Base-by-base conservation (phyloP, 2,329 filamentous ascomycete species). In the Colletotrichum somersetense region DNA sequence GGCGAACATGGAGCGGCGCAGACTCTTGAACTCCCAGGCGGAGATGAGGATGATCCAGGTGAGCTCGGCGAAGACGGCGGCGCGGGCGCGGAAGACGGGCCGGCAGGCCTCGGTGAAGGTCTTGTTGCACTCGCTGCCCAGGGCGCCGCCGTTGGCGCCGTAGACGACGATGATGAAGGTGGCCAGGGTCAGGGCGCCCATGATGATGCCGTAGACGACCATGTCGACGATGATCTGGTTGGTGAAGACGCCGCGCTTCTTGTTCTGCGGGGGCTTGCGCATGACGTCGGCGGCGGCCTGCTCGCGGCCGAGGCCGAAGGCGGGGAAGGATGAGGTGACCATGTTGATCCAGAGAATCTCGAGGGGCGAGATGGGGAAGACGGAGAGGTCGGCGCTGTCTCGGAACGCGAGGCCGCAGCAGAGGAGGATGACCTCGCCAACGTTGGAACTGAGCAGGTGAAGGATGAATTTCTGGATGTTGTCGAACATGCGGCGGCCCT, bases 291-390 rank as follows among this genome's bases (percentile, higher is more conserved):
- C 87, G 0, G 91, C 89, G 0, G 93, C 93, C 56, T 87, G 84
- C 81, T 97, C 94, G 75, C 94, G 92, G 26, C 94, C 94, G 1
- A 97, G 89, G 55, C 94, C 95, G 84, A 97, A 96, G 71, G 95
- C 95, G 1, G 94, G 94, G 80, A 96, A 90, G 1, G 92, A 93
- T 52, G 93, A 96, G 0, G 95, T 97, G 67, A 96, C 89, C 92
- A 97, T 96, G 81, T 97, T 97, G 80, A 97, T 94, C 94, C 94
- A 97, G 71, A 97, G 88, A 74, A 97, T 96, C 77, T 97, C 91
- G 14, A 97, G 90, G 0, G 95, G 94, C 0, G 93, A 91, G 56
- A 97, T 89, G 5, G 94, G 95, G 80, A 97, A 97, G 12, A 97
- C 94, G 0, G 94, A 96, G 73, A 93, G 87, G 11, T 89, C 87